Evolutionary conservation across 208 protist species (phyloP).

Genomic region (Tritrichomonas musculus): DNA sequence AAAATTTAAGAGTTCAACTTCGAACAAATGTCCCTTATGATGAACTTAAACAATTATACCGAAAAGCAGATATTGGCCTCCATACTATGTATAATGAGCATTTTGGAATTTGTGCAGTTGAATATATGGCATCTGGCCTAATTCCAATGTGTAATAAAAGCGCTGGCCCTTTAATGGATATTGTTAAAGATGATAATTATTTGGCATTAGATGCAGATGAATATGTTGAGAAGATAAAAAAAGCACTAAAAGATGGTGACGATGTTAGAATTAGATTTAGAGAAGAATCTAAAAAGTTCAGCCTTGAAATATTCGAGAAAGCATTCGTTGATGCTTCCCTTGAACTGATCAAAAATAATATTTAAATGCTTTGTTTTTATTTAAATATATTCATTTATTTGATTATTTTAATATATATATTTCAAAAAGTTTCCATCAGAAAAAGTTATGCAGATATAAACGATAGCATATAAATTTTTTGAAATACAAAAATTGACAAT

Average conservation of each 20-base stretch:
- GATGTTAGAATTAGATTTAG: neutral
- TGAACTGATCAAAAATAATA: neutral
- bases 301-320: neutral
- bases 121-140: slow-evolving; percentile 69
- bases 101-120: slow-evolving; percentile 95
- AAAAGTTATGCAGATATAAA: too few species aligned
- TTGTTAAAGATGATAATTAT: slow-evolving; percentile 30
- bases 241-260: neutral
- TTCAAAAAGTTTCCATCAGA: too few species aligned
- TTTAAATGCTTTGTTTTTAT: too few species aligned
- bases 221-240: neutral
- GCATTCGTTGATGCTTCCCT: neutral
- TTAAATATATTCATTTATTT: too few species aligned
- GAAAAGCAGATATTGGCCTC: slow-evolving; percentile 65
- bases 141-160: neutral
- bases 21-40: slow-evolving; percentile 31
- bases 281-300: neutral
- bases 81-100: slow-evolving; percentile 97
- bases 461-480: too few species aligned
- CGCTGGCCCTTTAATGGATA: slow-evolving; percentile 1
- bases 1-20: slow-evolving; percentile 42
- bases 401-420: too few species aligned
- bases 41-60: slow-evolving; percentile 37
- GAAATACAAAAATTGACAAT: too few species aligned
- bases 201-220: neutral